Evolutionary conservation across 139 green algal genomes (phyloP).

Genomic region (Microglena sp.): DNA sequence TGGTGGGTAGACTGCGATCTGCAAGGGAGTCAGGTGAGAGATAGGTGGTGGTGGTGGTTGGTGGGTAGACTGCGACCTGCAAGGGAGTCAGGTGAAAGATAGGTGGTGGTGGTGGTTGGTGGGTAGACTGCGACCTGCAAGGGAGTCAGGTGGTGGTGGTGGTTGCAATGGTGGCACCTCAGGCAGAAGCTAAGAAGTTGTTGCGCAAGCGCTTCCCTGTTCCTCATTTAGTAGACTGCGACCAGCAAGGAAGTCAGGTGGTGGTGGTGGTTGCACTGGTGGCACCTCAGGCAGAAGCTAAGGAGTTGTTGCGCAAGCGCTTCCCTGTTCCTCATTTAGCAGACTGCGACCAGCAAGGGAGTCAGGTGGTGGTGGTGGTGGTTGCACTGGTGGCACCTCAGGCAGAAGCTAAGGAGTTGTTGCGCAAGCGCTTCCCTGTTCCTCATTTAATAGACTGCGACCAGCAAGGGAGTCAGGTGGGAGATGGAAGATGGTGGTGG

Average conservation of each 20-base stretch:
- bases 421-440: constrained; percentile 75
- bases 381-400: constrained; percentile 55
- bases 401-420: constrained; percentile 56
- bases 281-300: constrained; percentile 47
- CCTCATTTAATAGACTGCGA: constrained; percentile 93
- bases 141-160: no score
- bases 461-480: constrained; percentile 79
- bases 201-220: constrained; percentile 76
- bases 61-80: no score
- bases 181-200: constrained; percentile 56
- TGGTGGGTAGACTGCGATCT: no score
- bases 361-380: no score
- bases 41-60: no score
- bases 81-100: no score
- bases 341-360: constrained; percentile 94
- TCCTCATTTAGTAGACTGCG: constrained; percentile 89
- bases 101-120: no score
- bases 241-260: constrained; percentile 85
- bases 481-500: no score
- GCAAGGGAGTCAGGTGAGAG: no score
- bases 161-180: constrained; percentile 56
- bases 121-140: no score
- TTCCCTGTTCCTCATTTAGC: constrained; percentile 89
- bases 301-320: constrained; percentile 51
- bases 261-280: no score